Conservation (phyloP, 768 basidiomycete genomes). For the Pleurotus giganteus region DNA sequence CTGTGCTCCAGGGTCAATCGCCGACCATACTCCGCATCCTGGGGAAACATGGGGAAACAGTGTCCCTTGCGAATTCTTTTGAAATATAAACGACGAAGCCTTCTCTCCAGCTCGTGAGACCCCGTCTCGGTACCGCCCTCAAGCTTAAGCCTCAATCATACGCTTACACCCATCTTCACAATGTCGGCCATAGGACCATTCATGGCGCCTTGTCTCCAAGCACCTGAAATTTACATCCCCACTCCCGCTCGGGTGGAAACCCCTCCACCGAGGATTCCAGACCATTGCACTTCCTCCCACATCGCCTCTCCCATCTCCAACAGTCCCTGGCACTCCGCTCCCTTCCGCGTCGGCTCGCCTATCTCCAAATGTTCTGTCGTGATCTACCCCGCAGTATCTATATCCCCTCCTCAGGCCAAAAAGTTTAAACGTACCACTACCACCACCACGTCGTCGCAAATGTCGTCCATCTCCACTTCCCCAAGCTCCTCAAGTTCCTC, state of each 20-base stretch:
- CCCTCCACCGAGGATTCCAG: slow-evolving; percentile 3
- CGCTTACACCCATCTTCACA: not conserved
- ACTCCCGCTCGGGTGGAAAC: not conserved
- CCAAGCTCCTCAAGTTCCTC: not conserved
- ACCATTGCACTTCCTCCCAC: slow-evolving; percentile 5
- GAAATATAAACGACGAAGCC: slow-evolving; percentile 6
- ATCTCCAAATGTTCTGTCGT: not conserved
- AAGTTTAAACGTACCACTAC: slow-evolving; percentile 1
- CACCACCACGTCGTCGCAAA: not conserved
- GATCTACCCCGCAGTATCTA: not conserved
- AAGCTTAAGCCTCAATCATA: not conserved
- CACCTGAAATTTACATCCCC: not conserved
- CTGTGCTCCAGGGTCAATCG: not conserved
- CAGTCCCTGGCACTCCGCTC: not conserved
- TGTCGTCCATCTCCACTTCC: not conserved
- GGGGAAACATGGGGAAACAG: slow-evolving; percentile 7
- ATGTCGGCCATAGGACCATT: slow-evolving; percentile 9
- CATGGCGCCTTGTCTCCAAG: slow-evolving; percentile 6
- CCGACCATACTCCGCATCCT: slow-evolving; percentile 6
- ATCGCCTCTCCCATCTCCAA: not conserved
- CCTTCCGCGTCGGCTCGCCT: not conserved
- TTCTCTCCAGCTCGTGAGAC: not conserved
- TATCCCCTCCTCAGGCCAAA: not conserved
- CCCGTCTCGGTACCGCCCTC: not conserved
- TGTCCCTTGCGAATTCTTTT: not conserved